phyloP scores from a whole-genome alignment of 306 rosid species.

The Senna tora region DNA sequence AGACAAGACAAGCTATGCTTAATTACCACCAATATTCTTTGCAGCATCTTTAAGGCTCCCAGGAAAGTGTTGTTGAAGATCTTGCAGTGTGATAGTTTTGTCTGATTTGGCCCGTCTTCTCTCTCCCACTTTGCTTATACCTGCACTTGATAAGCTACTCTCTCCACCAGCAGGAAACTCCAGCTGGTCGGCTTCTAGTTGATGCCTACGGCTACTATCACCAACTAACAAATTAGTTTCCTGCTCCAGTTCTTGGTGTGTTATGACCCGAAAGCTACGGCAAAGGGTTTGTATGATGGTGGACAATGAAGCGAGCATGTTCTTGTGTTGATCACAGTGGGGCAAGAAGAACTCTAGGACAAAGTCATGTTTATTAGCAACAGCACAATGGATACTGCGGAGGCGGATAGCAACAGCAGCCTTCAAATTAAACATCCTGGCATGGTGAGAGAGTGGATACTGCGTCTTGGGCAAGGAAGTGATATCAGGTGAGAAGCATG shows the following conservation, averaged over 20 bases:
- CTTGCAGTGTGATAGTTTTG: conserved; percentile 80
- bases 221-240: conserved; percentile 41
- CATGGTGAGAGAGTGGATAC: conserved; percentile 92
- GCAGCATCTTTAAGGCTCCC: conserved; percentile 99
- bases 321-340: conserved; percentile 68
- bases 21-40: conserved; percentile 95
- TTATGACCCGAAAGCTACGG: conserved; percentile 68
- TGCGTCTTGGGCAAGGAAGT: conserved; percentile 66
- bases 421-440: conserved; percentile 68
- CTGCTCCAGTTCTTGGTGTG: conserved; percentile 67
- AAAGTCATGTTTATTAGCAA: conserved; percentile 74
- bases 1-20: no score
- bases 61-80: conserved; percentile 81
- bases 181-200: conserved; percentile 39
- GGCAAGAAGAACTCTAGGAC: conserved; percentile 98
- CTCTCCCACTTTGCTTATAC: conserved; percentile 59
- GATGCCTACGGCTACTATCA: conserved; percentile 35
- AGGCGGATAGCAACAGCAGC: conserved; percentile 94
- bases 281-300: conserved; percentile 66
- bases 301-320: conserved; percentile 82
- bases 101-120: conserved; percentile 80
- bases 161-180: conserved; percentile 54
- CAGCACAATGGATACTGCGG: conserved; percentile 64
- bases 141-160: conserved; percentile 53
- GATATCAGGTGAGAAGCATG: conserved; percentile 77